Evolutionary conservation across 73 alveolate species (phyloP).

Genomic region (Stentor coeruleus): DNA sequence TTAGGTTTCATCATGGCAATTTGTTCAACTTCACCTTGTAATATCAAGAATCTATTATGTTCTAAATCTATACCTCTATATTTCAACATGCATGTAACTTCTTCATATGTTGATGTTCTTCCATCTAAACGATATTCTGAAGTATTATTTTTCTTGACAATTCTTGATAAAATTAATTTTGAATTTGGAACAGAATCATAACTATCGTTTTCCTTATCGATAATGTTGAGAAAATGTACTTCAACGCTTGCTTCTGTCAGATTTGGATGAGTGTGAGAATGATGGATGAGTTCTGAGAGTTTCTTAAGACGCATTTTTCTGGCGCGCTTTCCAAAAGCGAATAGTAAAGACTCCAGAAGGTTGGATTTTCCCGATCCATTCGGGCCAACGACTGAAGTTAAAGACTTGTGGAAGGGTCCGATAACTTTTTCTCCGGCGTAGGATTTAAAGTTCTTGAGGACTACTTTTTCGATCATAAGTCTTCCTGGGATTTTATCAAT

Average conservation of each 20-base stretch:
- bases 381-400: constrained; percentile 95
- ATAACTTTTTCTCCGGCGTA: constrained; percentile 71
- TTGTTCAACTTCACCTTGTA: constrained; percentile 94
- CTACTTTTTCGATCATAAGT: constrained; percentile 67
- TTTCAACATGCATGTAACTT: constrained; percentile 65
- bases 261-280: constrained; percentile 29
- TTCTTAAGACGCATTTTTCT: constrained; percentile 85
- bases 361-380: constrained; percentile 96
- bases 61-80: constrained; percentile 89
- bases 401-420: constrained; percentile 55
- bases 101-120: constrained; percentile 53
- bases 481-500: constrained; percentile 40
- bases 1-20: constrained; percentile 94
- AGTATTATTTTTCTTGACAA: constrained; percentile 44
- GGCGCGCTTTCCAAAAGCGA: constrained; percentile 93
- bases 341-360: constrained; percentile 84
- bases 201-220: constrained; percentile 58
- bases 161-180: constrained; percentile 58
- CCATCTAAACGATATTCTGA: constrained; percentile 62
- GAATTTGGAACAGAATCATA: constrained; percentile 68
- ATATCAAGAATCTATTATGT: constrained; percentile 87
- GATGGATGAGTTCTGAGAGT: constrained; percentile 33
- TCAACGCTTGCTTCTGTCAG: constrained; percentile 53
- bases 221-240: constrained; percentile 66
- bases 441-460: constrained; percentile 91